Base-by-base conservation (phyloP, 2,329 filamentous ascomycete genomes). In the Botrytis fragariae region DNA sequence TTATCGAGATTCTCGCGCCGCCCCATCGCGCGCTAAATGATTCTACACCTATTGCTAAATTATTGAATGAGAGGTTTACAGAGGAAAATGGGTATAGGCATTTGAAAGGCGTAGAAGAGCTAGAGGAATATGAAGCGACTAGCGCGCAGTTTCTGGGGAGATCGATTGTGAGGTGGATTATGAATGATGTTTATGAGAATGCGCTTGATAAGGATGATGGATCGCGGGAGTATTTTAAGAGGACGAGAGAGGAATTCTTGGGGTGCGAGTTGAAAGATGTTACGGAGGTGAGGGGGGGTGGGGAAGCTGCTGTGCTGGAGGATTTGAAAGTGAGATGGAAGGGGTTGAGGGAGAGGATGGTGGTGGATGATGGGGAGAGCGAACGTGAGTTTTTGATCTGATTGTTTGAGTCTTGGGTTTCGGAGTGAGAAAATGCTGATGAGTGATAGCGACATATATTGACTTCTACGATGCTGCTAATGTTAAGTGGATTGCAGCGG, bases 1-100 rank as follows among this genome's bases (percentile, higher is more conserved):
- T 77, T 54, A 73, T 77, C 51, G 76, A 77, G 73, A 74, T 77
- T 37, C 71, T 77, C 0, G 70, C 64, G 22, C 39, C 57, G 18
- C 65, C 72, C 22, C 68, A 74, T 68, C 60, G 72, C 51, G 75
- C 71, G n/a, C 64, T 76, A 4, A 77, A 77, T 48, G 74, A 77
- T 64, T 74, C 72, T 14, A 75, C 76, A 2, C 72, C 74, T 2
- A 76, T 77, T n/a, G 73, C 74, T 18, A 45, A 74, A 42, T 73
- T 77, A 2, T 63, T 77, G 45, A 75, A 77, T 37, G 76, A 76
- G 69, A 69, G 76, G 20, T 77, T 77, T 54, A 71, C 75, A 14
- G 73, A 74, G 37, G 39, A 68, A 63, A 73, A 74, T 37, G 71
- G 76, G 14, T 77, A 72, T 54, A 67, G 67, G n/a, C 42, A 75